Base-by-base conservation (phyloP, 352 stramenopile species). In the Hyaloperonospora brassicae region DNA sequence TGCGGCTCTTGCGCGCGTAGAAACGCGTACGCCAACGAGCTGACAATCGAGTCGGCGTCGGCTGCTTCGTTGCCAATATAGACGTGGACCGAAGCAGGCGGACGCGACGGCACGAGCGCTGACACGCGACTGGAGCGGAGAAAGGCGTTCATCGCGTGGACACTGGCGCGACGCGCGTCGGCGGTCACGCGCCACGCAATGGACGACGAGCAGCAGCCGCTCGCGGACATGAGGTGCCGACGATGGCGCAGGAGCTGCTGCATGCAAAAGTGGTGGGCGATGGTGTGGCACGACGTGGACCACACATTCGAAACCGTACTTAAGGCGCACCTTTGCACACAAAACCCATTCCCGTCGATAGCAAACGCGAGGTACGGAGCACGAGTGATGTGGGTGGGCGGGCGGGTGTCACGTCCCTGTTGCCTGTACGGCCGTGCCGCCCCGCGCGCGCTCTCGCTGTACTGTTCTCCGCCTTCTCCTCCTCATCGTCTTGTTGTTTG, bases 41-140 rank as follows among this genome's bases (percentile, higher is more conserved):
- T 93, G 11, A 93, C 66, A 62, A 93, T 89, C 17, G 82, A 93
- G 62, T 93, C 82, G 11, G 82, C 82, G 57, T 93, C 79, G 7
- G 77, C 76, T 12, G 82, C 79, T 55, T 93, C 82, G 50, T 93
- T 93, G 47, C 82, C 82, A 34, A 90, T 76, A 46, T 87, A 52
- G 5, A 89, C 69, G 54, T 86, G 74, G 31, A 93, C 57, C 6
- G 45, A 56, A 12, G 48, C 11, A 2, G 51, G 48, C 0, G 27
- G 6, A 13, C 27, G 24, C 0, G 48, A 57, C 11, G 58, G 27
- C 23, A 10, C 41, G 14, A 72, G 43, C 23, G 22, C 10, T 0
- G 27, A 34, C 27, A 25, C 44, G 22, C 55, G 54, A n/a, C 51
- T 60, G 12, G 39, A 51, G 30, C 46, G 48, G 22, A 72, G 25